A percentile compares a stretch with the other conserved stretches of the same genome.
These are phyloP conservation scores for Wickerhamiella vanderwaltii DNA, from an alignment of 805 yeast genomes.

Conservation along the genomic window DNA sequence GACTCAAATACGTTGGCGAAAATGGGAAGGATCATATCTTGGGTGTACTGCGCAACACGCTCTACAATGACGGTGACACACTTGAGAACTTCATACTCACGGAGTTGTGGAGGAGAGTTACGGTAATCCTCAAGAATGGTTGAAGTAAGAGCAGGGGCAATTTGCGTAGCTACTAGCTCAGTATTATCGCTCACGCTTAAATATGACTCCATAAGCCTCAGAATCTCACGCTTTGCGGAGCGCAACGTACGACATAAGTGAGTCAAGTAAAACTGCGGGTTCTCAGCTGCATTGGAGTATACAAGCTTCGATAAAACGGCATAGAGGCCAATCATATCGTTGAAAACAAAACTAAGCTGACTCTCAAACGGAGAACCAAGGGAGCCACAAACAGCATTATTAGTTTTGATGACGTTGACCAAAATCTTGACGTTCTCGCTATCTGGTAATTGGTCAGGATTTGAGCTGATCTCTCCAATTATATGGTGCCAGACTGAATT, in stretches of 20 bases:
- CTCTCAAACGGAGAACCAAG: slow-evolving; percentile 84
- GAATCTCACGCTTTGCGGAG: slow-evolving; percentile 88
- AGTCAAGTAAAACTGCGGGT: slow-evolving; percentile 78
- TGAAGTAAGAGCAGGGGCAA: slow-evolving; percentile 68
- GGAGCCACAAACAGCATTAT: slow-evolving; percentile 88
- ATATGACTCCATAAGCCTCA: slow-evolving; percentile 80
- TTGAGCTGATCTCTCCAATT: slow-evolving; percentile 66
- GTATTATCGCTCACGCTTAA: slow-evolving; percentile 74
- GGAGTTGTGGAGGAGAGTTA: slow-evolving; percentile 83
- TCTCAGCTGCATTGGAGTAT: slow-evolving; percentile 54
- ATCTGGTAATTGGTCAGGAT: slow-evolving; percentile 28
- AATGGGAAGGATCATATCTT: slow-evolving; percentile 71
- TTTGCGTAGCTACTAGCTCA: slow-evolving; percentile 70
- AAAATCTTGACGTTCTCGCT: slow-evolving; percentile 82
- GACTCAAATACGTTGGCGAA: slow-evolving; percentile 87
- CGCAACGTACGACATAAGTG: slow-evolving; percentile 91
- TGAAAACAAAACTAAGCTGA: slow-evolving; percentile 76
- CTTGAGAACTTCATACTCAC: slow-evolving; percentile 94
- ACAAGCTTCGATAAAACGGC: slow-evolving; percentile 81
- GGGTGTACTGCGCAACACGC: slow-evolving; percentile 71
- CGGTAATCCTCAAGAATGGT: slow-evolving; percentile 86
- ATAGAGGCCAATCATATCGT: slow-evolving; percentile 81
- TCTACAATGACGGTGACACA: slow-evolving; percentile 85
- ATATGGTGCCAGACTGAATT: slow-evolving; percentile 91
- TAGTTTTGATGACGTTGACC: slow-evolving; percentile 88